These are phyloP conservation scores for Fagopyrum tataricum DNA, from an alignment of 148 eudicot species.

Conservation along the genomic window DNA sequence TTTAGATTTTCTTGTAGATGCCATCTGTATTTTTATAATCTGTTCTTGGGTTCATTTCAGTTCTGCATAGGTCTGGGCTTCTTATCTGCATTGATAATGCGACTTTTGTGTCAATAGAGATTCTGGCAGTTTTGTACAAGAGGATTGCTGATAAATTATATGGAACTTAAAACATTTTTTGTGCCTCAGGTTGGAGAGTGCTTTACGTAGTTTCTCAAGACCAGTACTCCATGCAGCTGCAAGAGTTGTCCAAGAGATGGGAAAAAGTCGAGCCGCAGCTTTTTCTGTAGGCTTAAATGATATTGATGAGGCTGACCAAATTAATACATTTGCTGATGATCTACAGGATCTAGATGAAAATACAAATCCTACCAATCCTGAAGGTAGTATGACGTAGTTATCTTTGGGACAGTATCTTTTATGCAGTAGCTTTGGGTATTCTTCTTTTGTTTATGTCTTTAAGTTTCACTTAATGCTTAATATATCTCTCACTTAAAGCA, in stretches of 20 bases:
- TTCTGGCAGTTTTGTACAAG: too few species aligned
- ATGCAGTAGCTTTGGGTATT: background rate
- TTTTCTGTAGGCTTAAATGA: conserved; percentile 85
- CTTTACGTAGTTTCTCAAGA: conserved; percentile 90
- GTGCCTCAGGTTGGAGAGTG: conserved; percentile 73
- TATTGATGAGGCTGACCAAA: conserved; percentile 87
- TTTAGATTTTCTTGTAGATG: too few species aligned
- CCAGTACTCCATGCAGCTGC: conserved; percentile 96
- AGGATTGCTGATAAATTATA: background rate
- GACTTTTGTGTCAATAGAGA: too few species aligned
- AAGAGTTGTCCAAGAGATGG: conserved; percentile 99
- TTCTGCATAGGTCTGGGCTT: background rate
- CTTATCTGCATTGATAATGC: conserved; percentile 22
- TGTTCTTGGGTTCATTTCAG: background rate
- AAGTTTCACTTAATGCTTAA: background rate
- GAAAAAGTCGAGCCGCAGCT: conserved; percentile 99
- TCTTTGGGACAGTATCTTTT: background rate
- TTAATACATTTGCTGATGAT: conserved; percentile 68
- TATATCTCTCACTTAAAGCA: background rate
- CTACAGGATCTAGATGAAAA: conserved; percentile 65
- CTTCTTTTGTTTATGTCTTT: background rate
- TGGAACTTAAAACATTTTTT: background rate
- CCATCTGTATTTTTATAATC: background rate
- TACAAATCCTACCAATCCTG: conserved; percentile 38
- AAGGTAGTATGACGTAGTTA: conserved; percentile 29